Conservation (phyloP, 805 yeast genomes). For the Candida chilensis region DNA sequence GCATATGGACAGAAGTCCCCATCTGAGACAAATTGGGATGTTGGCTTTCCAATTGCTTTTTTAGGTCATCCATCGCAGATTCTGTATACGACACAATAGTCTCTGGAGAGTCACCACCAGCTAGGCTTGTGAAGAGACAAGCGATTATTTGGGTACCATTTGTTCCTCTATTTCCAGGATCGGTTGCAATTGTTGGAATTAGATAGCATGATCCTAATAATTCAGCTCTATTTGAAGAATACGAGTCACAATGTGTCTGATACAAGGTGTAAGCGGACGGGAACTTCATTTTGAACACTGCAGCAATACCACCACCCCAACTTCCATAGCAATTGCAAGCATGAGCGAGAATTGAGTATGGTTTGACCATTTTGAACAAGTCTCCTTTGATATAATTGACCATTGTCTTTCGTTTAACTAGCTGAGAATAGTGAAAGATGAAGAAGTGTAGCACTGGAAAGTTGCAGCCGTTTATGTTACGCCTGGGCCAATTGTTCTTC, state of each 20-base stretch:
- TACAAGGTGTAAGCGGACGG: constrained; percentile 51
- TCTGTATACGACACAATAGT: constrained; percentile 45
- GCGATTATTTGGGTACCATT: constrained; percentile 30
- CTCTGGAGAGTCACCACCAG: constrained; percentile 35
- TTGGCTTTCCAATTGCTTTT: constrained; percentile 17
- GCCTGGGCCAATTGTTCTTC: no score
- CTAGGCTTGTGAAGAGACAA: constrained; percentile 65
- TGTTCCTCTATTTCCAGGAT: constrained; percentile 18
- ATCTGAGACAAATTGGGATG: neutral
- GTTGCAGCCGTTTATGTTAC: no score
- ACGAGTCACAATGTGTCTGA: constrained; percentile 25
- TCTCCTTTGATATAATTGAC: constrained; percentile 47
- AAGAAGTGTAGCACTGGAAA: no score
- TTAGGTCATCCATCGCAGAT: constrained; percentile 37
- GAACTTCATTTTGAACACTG: constrained; percentile 38
- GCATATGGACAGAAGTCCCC: constrained; percentile 44
- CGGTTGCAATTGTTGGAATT: constrained; percentile 20
- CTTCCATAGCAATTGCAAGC: constrained; percentile 72
- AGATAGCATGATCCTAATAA: constrained; percentile 50
- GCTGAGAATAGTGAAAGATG: no score
- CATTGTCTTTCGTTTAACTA: no score
- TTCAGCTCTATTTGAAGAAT: constrained; percentile 8
- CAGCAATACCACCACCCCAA: constrained; percentile 87
- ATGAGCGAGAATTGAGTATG: constrained; percentile 52
- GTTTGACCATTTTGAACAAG: constrained; percentile 28